Percentiles rank a stretch among this genome's conserved stretches.
Evolutionary conservation across 805 yeast species (phyloP).

Genomic region (Blastobotrys parvus): DNA sequence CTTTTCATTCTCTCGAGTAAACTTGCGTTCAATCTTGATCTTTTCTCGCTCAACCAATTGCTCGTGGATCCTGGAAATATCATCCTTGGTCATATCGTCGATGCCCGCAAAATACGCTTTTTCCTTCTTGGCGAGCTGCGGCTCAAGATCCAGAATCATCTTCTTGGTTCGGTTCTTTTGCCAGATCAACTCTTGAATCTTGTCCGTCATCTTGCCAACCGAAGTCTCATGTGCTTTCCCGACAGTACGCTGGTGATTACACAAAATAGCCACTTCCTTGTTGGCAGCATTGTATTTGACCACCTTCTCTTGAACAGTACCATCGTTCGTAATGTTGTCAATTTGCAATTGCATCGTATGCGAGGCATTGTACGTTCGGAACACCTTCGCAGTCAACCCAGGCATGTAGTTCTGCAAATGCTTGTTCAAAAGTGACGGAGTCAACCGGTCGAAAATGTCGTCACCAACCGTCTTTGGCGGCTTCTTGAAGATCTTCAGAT

Average conservation of each 20-base stretch:
- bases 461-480: constrained; percentile 88
- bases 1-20: constrained; percentile 71
- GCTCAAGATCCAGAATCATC: constrained; percentile 62
- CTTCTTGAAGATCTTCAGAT: constrained; percentile 77
- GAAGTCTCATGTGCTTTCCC: constrained; percentile 76
- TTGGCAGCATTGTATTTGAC: constrained; percentile 90
- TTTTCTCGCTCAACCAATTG: constrained; percentile 55
- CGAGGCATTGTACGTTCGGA: constrained; percentile 95
- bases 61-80: constrained; percentile 49
- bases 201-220: constrained; percentile 70
- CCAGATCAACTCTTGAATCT: constrained; percentile 76
- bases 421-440: constrained; percentile 73
- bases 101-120: constrained; percentile 58
- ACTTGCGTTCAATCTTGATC: constrained; percentile 57
- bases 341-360: constrained; percentile 94
- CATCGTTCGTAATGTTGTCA: constrained; percentile 75
- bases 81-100: constrained; percentile 57
- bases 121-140: constrained; percentile 39
- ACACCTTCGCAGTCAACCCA: constrained; percentile 92
- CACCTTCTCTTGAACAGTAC: constrained; percentile 80
- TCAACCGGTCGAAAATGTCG: constrained; percentile 83
- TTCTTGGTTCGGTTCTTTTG: constrained; percentile 65
- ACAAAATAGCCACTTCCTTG: constrained; percentile 86
- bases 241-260: constrained; percentile 95
- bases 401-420: constrained; percentile 85